These are phyloP conservation scores for Hypoxylon sp. DNA, from an alignment of 2,329 filamentous ascomycete species.

Conservation along the genomic window DNA sequence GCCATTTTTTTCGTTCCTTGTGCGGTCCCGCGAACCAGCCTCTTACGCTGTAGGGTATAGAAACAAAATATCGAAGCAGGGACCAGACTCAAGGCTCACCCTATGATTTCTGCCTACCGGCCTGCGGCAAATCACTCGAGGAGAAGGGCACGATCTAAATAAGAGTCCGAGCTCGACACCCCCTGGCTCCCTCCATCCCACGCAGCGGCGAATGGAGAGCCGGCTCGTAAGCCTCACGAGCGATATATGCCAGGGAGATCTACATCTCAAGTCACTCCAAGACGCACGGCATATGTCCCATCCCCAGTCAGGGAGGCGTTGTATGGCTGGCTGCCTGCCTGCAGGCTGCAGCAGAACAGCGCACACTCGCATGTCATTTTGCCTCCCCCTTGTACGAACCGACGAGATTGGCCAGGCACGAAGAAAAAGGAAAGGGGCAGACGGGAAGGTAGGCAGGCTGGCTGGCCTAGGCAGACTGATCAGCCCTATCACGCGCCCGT, in stretches of 20 bases:
- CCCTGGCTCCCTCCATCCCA: background rate
- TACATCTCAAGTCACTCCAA: background rate
- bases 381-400: slow-evolving; percentile 5
- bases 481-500: background rate
- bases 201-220: slow-evolving; percentile 2
- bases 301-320: slow-evolving; percentile 11
- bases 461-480: slow-evolving; percentile 4
- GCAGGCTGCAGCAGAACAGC: slow-evolving; percentile 31
- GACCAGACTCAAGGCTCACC: background rate
- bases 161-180: slow-evolving; percentile 1
- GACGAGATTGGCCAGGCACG: slow-evolving; percentile 17
- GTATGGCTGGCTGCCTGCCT: slow-evolving; percentile 1
- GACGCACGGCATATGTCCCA: slow-evolving; percentile 10
- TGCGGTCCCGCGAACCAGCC: background rate
- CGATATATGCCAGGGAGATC: too few relatives aligned
- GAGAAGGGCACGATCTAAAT: slow-evolving; percentile 13
- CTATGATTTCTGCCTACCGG: background rate
- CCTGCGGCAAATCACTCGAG: background rate
- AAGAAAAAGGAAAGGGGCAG: background rate
- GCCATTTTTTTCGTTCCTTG: slow-evolving; percentile 22
- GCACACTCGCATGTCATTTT: slow-evolving; percentile 27
- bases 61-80: background rate
- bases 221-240: slow-evolving; percentile 11
- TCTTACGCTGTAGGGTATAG: background rate
- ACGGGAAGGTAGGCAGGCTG: too few relatives aligned